phyloP scores from a whole-genome alignment of 2,329 filamentous ascomycete genomes.

The Graphilbum fragrans region DNA sequence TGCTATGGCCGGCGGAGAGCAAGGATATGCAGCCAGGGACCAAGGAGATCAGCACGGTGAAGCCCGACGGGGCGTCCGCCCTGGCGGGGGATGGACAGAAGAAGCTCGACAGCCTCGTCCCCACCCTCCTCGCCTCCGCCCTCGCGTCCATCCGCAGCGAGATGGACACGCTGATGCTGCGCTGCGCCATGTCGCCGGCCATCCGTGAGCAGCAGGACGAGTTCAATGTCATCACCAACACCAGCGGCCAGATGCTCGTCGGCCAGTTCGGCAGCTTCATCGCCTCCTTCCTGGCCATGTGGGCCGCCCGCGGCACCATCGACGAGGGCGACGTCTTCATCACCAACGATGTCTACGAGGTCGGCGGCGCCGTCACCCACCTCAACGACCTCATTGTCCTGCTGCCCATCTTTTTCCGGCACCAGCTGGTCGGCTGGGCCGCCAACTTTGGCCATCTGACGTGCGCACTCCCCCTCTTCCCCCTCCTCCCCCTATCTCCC shows the following conservation, averaged over 20 bases:
- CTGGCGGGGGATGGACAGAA: slow-evolving; percentile 24
- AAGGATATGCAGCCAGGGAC: slow-evolving; percentile 20
- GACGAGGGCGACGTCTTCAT: slow-evolving; percentile 37
- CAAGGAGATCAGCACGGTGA: slow-evolving; percentile 20
- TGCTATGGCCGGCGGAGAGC: slow-evolving; percentile 25
- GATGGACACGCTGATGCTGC: slow-evolving; percentile 37
- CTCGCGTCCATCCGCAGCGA: slow-evolving; percentile 33
- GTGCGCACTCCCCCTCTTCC: too few species aligned
- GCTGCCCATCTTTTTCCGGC: slow-evolving; percentile 31
- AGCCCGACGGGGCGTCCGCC: background rate
- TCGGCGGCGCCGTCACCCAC: slow-evolving; percentile 35
- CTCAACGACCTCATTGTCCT: slow-evolving; percentile 36
- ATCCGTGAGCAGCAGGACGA: slow-evolving; percentile 38
- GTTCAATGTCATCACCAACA: slow-evolving; percentile 39
- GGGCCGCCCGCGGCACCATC: slow-evolving; percentile 28
- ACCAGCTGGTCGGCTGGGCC: slow-evolving; percentile 31
- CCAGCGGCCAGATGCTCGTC: slow-evolving; percentile 34
- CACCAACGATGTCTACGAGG: slow-evolving; percentile 37
- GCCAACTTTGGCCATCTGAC: slow-evolving; percentile 38
- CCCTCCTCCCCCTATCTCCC: too few species aligned
- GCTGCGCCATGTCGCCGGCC: slow-evolving; percentile 36
- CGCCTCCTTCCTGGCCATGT: slow-evolving; percentile 30
- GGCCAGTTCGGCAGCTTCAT: slow-evolving; percentile 26
- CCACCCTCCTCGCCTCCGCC: slow-evolving; percentile 29
- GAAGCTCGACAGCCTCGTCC: too few species aligned